Evolutionary conservation across 2,329 filamentous ascomycete species (phyloP).

Genomic region (Biscogniauxia mediterranea): DNA sequence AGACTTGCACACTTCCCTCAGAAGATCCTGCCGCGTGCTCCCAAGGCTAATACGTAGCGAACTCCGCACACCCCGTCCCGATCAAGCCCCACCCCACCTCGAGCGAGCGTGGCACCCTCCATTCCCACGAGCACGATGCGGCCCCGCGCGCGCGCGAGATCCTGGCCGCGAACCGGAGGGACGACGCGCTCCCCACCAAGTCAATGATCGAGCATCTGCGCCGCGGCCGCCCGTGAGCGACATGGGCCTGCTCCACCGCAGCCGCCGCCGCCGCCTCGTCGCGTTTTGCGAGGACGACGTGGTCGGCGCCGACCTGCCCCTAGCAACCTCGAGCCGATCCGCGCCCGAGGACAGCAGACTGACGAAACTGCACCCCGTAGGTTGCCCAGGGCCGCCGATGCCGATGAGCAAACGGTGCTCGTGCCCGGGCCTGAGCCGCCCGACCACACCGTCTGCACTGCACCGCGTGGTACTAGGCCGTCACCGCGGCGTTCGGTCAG

Average conservation of each 20-base stretch:
- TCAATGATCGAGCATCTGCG: conserved; percentile 32
- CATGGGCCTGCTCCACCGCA: conserved; percentile 15
- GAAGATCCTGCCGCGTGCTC: conserved; percentile 19
- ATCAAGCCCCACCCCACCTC: conserved; percentile 18
- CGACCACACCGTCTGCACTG: conserved; percentile 10
- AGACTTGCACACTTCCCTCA: conserved; percentile 20
- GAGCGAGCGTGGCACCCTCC: conserved; percentile 17
- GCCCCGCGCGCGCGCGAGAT: conserved; percentile 16
- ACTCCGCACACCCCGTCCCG: conserved; percentile 21
- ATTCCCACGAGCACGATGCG: conserved; percentile 21
- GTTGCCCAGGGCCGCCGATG: conserved; percentile 16
- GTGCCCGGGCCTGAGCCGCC: conserved; percentile 20
- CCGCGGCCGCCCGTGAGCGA: conserved; percentile 28
- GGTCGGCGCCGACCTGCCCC: conserved; percentile 14
- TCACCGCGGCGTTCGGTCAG: conserved; percentile 18
- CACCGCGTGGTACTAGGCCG: conserved; percentile 18
- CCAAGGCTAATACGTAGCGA: conserved; percentile 19
- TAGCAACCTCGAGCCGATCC: conserved; percentile 9
- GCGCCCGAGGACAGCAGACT: conserved; percentile 14
- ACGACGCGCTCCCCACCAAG: conserved; percentile 17
- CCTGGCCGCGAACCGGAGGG: conserved; percentile 16
- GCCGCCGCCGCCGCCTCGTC: neutral
- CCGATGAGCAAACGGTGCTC: conserved; percentile 16
- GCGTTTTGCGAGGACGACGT: conserved; percentile 8
- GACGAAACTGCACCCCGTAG: conserved; percentile 21